phyloP scores from a whole-genome alignment of 2,329 filamentous ascomycete species.

The Exophiala lecanii-corni region DNA sequence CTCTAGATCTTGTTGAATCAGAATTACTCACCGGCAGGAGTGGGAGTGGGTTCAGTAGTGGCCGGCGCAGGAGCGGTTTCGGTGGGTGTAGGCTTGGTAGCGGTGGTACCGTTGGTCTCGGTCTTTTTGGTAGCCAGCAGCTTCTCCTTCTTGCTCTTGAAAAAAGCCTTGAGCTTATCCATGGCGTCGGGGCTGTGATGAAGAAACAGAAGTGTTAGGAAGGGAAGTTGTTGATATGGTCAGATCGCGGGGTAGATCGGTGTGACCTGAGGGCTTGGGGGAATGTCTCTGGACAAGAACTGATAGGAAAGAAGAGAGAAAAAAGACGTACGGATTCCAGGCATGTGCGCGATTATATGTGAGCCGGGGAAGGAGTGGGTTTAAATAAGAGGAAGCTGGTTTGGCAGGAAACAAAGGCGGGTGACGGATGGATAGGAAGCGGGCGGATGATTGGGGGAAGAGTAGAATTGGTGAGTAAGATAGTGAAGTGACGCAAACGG shows the following conservation, averaged over 20 bases:
- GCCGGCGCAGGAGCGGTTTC: constrained; percentile 18
- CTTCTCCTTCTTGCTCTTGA: constrained; percentile 24
- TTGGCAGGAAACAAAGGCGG: constrained; percentile 2
- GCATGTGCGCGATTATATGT: constrained; percentile 15
- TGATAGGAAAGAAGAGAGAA: constrained; percentile 7
- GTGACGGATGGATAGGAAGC: constrained; percentile 1
- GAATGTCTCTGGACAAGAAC: constrained; percentile 13
- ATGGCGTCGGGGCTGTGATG: constrained; percentile 23
- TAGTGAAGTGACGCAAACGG: neutral
- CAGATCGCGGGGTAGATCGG: too few relatives aligned
- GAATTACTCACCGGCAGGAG: constrained; percentile 22
- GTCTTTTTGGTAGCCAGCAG: constrained; percentile 18
- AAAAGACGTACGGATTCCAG: constrained; percentile 25
- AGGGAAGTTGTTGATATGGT: too few relatives aligned
- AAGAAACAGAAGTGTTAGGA: too few relatives aligned
- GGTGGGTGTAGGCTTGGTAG: constrained; percentile 19
- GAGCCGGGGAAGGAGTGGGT: constrained; percentile 9
- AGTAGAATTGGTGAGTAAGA: too few relatives aligned
- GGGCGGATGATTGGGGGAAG: neutral
- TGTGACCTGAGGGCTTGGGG: too few relatives aligned
- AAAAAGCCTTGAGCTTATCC: constrained; percentile 28
- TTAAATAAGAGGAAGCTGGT: constrained; percentile 15
- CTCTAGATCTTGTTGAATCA: too few relatives aligned
- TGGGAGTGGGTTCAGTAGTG: constrained; percentile 16
- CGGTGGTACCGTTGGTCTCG: constrained; percentile 11